Evolutionary conservation across 225 moss, liverwort and hornwort genomes (phyloP), one percentile per base, ranked within the genome.

Genomic region (Polytrichum formosum): DNA sequence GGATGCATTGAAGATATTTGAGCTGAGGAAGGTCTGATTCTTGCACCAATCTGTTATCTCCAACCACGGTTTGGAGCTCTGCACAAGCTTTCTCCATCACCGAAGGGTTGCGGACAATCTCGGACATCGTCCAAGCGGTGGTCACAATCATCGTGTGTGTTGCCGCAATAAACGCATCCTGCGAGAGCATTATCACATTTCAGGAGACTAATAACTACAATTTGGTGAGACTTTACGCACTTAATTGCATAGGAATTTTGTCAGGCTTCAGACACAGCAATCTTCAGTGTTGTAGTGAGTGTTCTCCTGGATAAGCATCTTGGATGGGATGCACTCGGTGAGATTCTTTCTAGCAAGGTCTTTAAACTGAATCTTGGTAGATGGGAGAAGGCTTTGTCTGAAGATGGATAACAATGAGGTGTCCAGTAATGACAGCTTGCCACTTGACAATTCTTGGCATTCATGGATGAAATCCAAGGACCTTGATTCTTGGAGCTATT

Each of bases 1-100:
- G 9, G 1, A 75, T 37, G 20, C 70, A 56, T 64, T 70, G 62
- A 6, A 75, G 28, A 31, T 68, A 56, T 0, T 55, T 17, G 4
- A 73, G 73, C 53, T 23, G 28, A 21, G 30, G 65, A 33, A 73
- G 6, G 56, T 73, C 56, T 6, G 73, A 73, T 73, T 66, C 73
- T 66, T 60, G 37, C 73, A 73, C 66, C 66, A 37, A 58, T 25
- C 46, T 30, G 55, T 60, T 26, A 27, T 26, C 7, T 18, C 73
- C 66, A 27, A 73, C 66, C 17, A 73, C 73, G 19, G 18, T 7
- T 26, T 67, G 59, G 6, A 71, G 62, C 46, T 71, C 70, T 17
- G 61, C 61, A 4, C 53, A 53, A 26, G 62, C 72, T 25, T 55
- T 64, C 7, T 22, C 23, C 54, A 68, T 54, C 29, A 55, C 18